phyloP scores from a whole-genome alignment of 1,139 yeast species.

The Zygosaccharomyces sapae region DNA sequence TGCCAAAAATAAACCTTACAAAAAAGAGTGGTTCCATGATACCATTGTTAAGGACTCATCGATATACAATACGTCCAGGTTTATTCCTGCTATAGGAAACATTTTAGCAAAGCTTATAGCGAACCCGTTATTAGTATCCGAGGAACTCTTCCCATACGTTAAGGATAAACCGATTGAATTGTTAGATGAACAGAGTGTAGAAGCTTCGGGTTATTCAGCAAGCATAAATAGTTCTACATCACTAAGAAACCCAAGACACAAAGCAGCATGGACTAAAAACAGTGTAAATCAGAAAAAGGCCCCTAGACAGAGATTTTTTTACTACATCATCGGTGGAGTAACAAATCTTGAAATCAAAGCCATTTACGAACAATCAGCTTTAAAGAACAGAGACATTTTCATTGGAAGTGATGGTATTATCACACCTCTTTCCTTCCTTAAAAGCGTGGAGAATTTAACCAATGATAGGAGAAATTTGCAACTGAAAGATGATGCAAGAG shows the following conservation, averaged over 20 bases:
- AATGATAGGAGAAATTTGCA: constrained; percentile 33
- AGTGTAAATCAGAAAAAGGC: constrained; percentile 37
- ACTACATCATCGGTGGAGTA: constrained; percentile 85
- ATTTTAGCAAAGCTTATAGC: constrained; percentile 46
- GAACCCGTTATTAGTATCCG: constrained; percentile 36
- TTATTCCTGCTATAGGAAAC: constrained; percentile 64
- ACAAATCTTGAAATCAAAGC: constrained; percentile 79
- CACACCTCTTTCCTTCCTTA: constrained; percentile 55
- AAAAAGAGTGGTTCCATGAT: constrained; percentile 55
- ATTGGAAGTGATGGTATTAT: constrained; percentile 79
- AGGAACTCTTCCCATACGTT: constrained; percentile 68
- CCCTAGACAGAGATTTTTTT: constrained; percentile 68
- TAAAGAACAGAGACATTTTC: constrained; percentile 66
- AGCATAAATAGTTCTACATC: constrained; percentile 42
- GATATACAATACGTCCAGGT: constrained; percentile 71
- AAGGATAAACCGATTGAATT: constrained; percentile 62
- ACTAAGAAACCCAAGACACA: constrained; percentile 67
- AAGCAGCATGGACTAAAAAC: constrained; percentile 79
- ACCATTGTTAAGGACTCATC: constrained; percentile 50
- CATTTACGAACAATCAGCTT: constrained; percentile 63
- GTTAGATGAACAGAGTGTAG: constrained; percentile 51
- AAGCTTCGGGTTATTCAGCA: constrained; percentile 34
- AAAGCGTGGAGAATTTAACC: constrained; percentile 40
- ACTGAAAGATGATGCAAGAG: constrained; percentile 31
- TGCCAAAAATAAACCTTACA: constrained; percentile 39